Conservation (phyloP, 176 grass and related monocot genomes). For the Eleusine indica region DNA sequence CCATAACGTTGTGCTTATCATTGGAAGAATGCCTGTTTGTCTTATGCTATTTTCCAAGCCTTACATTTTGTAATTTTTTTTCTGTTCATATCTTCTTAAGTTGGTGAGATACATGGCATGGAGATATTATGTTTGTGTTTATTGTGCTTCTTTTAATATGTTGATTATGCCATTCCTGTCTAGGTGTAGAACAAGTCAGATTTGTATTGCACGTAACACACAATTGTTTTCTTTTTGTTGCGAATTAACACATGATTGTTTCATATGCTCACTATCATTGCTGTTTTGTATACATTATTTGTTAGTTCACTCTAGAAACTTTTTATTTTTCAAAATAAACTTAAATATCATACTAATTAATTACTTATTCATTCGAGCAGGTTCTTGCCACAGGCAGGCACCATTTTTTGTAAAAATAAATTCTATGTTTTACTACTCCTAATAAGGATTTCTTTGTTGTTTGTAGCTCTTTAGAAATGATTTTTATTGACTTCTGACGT, state of each 20-base stretch:
- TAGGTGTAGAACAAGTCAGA: constrained; percentile 2
- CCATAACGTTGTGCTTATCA: neutral
- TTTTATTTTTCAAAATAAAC: neutral
- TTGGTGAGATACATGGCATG: neutral
- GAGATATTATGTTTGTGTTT: neutral
- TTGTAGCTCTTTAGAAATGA: neutral
- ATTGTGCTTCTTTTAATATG: constrained; percentile 20
- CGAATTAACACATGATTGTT: neutral
- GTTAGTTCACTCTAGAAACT: neutral
- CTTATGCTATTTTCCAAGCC: neutral
- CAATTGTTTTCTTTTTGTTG: no score
- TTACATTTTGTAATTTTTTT: neutral
- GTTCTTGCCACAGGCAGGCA: neutral
- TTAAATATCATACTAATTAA: neutral
- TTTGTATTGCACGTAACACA: neutral
- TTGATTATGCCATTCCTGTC: neutral
- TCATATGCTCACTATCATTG: neutral
- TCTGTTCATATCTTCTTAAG: neutral
- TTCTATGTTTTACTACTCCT: constrained; percentile 10
- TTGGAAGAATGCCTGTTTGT: neutral
- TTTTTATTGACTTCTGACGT: neutral
- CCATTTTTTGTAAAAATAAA: neutral
- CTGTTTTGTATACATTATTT: constrained; percentile 26
- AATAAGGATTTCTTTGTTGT: neutral
- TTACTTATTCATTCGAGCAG: neutral